Evolutionary conservation across 805 yeast genomes (phyloP).

Genomic region (Kazachstania kunashirensis): DNA sequence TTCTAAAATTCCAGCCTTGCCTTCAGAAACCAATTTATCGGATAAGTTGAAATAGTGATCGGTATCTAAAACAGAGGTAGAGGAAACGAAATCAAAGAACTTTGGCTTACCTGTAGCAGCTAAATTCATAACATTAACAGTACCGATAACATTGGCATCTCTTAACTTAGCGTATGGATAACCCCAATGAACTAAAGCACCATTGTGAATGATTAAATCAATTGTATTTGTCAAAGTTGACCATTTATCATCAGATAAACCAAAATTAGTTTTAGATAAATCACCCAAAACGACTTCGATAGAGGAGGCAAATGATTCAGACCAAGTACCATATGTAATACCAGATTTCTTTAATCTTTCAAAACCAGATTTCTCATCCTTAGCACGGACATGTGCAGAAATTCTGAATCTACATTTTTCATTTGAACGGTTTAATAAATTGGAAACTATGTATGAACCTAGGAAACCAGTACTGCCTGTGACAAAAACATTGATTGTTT

Average conservation of each 20-base stretch:
- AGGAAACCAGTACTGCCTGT: constrained; percentile 97
- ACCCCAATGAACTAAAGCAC: constrained; percentile 98
- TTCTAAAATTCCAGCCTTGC: constrained; percentile 68
- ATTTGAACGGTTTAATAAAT: constrained; percentile 51
- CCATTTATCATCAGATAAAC: constrained; percentile 54
- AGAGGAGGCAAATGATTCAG: constrained; percentile 43
- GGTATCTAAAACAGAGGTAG: constrained; percentile 87
- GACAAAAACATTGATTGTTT: constrained; percentile 53
- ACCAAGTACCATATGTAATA: constrained; percentile 60
- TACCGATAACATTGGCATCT: constrained; percentile 86
- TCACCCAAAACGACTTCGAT: constrained; percentile 78
- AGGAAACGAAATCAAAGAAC: constrained; percentile 81
- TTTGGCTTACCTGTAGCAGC: constrained; percentile 67
- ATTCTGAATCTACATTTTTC: constrained; percentile 41
- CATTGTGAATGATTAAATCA: constrained; percentile 88
- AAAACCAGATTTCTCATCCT: constrained; percentile 54
- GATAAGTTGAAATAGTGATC: constrained; percentile 71
- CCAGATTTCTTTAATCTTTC: constrained; percentile 71
- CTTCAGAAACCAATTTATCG: constrained; percentile 54
- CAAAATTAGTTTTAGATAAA: constrained; percentile 63
- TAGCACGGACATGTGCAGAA: constrained; percentile 87
- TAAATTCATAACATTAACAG: constrained; percentile 72
- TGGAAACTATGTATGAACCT: constrained; percentile 80
- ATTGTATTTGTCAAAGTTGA: constrained; percentile 41
- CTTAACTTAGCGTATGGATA: constrained; percentile 85